These are phyloP conservation scores for Aegilops tauschii DNA, from an alignment of 176 grass and related monocot species.

Conservation along the genomic window DNA sequence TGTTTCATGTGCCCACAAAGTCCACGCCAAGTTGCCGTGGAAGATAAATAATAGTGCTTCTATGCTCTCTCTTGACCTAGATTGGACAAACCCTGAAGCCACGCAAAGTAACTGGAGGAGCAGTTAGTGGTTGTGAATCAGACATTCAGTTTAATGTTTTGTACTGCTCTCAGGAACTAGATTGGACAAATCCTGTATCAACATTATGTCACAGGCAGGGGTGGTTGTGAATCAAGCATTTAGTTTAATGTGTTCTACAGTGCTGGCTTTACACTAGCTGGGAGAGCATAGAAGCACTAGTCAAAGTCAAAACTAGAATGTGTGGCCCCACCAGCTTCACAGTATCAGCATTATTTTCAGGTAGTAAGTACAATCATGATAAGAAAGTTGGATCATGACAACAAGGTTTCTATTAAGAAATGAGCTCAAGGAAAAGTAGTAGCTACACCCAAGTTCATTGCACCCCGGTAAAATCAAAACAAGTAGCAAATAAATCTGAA, in stretches of 20 bases:
- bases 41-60: not conserved
- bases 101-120: not conserved
- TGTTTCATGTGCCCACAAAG: not conserved
- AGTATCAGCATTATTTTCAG: not conserved
- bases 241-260: not conserved
- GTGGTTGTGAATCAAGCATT: not conserved
- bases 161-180: not conserved
- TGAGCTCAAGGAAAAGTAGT: not conserved
- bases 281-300: not conserved
- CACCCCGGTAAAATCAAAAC: too few relatives aligned
- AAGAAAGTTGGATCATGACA: constrained; percentile 5
- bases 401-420: constrained; percentile 19
- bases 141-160: not conserved
- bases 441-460: too few relatives aligned
- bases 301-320: constrained; percentile 8
- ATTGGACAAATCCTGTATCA: not conserved
- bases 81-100: constrained; percentile 1
- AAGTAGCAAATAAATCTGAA: too few relatives aligned
- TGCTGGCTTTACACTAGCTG: not conserved
- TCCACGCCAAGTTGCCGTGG: not conserved
- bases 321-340: not conserved
- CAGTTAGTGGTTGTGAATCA: not conserved
- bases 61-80: not conserved
- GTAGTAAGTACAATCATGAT: not conserved
- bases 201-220: not conserved